A percentile compares a stretch with the other conserved stretches of the same genome.
These are phyloP conservation scores for Aspergillus sojae DNA, from an alignment of 2,329 filamentous ascomycete genomes.

Conservation along the genomic window DNA sequence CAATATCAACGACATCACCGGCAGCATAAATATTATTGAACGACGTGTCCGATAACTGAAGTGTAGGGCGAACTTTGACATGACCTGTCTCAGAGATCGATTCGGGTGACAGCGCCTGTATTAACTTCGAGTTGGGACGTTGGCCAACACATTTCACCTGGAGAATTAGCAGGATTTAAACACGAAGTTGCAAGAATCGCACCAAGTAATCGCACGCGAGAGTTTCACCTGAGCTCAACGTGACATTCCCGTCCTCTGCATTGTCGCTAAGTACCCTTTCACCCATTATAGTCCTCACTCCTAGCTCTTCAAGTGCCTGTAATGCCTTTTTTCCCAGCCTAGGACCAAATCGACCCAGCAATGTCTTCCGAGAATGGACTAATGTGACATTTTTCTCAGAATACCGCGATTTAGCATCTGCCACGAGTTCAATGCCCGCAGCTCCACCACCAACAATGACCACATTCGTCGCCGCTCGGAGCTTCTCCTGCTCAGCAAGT, in stretches of 20 bases:
- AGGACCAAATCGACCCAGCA: constrained; percentile 57
- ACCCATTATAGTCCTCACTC: constrained; percentile 55
- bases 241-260: constrained; percentile 46
- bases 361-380: constrained; percentile 57
- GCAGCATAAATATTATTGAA: constrained; percentile 61
- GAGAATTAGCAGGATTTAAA: background rate
- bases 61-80: constrained; percentile 57
- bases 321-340: constrained; percentile 43
- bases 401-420: constrained; percentile 60
- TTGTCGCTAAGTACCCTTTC: constrained; percentile 32
- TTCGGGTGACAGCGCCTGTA: constrained; percentile 48
- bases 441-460: constrained; percentile 63
- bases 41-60: constrained; percentile 57
- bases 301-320: constrained; percentile 50
- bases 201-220: constrained; percentile 57
- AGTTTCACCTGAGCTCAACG: constrained; percentile 49
- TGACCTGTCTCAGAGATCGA: constrained; percentile 53
- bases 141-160: constrained; percentile 65
- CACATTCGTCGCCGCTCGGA: constrained; percentile 48
- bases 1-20: constrained; percentile 64
- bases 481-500: constrained; percentile 49
- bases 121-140: constrained; percentile 56
- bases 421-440: constrained; percentile 63
- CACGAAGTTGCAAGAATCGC: background rate
- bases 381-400: constrained; percentile 60